Base-by-base conservation (phyloP, 192 early-diverging fungal genomes). In the Coemansia sp. region DNA sequence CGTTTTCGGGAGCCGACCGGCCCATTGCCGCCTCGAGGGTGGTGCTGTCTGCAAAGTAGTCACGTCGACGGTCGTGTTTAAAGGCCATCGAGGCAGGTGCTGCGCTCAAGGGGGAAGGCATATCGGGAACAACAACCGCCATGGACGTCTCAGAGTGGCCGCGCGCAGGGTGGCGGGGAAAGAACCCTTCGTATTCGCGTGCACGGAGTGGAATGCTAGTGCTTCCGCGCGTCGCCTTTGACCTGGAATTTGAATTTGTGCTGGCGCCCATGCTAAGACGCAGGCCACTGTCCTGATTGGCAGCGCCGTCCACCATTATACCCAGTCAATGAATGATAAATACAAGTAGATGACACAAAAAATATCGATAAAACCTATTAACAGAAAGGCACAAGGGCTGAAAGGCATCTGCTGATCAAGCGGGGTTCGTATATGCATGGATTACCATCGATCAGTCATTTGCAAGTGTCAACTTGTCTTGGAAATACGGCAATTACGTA, bases 21-120 rank as follows among this genome's bases (percentile, higher is more conserved):
- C 79, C 79, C 67, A 73, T 82, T 11, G 79, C 79, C 17, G 79
- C 79, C 3, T 50, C 67, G 10, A 82, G 57, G 1, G 79, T 82
- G 23, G 61, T 52, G 38, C 62, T 76, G 66, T 82, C 79, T 2
- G 79, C 74, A 61, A 69, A 82, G 44, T 74, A 82, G 62, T 82
- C 79, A 40, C 75, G 75, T 42, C 79, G 70, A 26, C 79, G 64
- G 53, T 82, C 74, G 47, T 76, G 72, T 37, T 52, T 70, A 35
- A 72, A 55, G 14, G 79, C 79, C 67, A 76, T 76, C 13, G 74
- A 67, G 3, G 68, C 68, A 9, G 79, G 79, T 17, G 71, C 75
- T 9, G 79, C 76, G 65, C 74, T 64, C 40, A 81, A 60, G 38
- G 78, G 74, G 21, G 40, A 30, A n/a, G 76, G 76, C 68, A 62